Evolutionary conservation across 2,329 filamentous ascomycete genomes (phyloP), one percentile per base, ranked within the genome.

Genomic region (Pyrenochaeta sp.): DNA sequence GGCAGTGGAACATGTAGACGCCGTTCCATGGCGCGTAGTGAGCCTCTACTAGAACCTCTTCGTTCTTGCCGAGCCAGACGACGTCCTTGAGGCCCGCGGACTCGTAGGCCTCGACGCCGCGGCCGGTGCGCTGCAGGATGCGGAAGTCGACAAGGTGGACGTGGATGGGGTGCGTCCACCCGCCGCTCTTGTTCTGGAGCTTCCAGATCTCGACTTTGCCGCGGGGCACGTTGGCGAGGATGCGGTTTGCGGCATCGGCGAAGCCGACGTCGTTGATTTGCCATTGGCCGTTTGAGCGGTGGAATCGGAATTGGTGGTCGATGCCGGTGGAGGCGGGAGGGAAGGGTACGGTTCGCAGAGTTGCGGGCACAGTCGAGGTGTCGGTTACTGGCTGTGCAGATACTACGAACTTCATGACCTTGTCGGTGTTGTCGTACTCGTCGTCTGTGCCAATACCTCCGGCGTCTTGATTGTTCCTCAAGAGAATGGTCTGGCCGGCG

Each of bases 91-190:
- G 72, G 0, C 77, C 80, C 0, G 71, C 74, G 1, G 70, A 68
- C 63, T 84, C 81, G 53, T 83, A 83, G 0, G 77, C 69, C 35
- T 43, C 27, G 17, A 58, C 47, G n/a, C 46, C 49, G 15, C 52
- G 48, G 7, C 76, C 75, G 0, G 58, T 72, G 15, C 81, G 77
- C 6, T 63, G 66, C 17, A 82, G 55, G 27, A 84, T 71, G 38
- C 77, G 73, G 65, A 84, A 79, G 56, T 83, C 80, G 38, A 84
- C 75, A 2, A 84, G 71, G 56, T 84, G 82, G 31, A 84, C 74
- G 61, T 84, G 81, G 26, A 73, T 65, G 1, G 80, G 81, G 55
- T 83, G 81, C 2, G 75, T 73, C 71, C 78, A 81, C 20, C 75
- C 77, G 24, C 77, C 79, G 9, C 72, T 72, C 21, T 65, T 68